Evolutionary conservation across 192 early-diverging fungal genomes (phyloP).

Genomic region (Backusella tuberculispora): DNA sequence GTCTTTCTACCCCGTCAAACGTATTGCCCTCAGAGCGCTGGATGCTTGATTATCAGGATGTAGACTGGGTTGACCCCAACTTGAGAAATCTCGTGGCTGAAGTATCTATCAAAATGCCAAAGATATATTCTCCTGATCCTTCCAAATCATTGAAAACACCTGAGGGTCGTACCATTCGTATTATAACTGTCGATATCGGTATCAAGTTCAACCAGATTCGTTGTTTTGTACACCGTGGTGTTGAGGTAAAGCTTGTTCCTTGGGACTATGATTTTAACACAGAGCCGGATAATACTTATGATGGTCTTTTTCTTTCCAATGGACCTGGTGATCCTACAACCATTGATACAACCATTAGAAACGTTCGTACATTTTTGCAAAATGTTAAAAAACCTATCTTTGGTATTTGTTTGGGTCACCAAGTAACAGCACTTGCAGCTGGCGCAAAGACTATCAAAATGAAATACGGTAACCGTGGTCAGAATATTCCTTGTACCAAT

Average conservation of each 20-base stretch:
- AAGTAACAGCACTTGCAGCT: constrained; percentile 91
- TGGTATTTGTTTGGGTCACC: constrained; percentile 99
- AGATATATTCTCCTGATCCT: constrained; percentile 73
- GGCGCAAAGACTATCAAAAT: constrained; percentile 95
- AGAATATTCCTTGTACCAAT: constrained; percentile 99
- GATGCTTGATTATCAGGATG: constrained; percentile 75
- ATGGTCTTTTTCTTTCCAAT: constrained; percentile 94
- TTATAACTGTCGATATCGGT: constrained; percentile 95
- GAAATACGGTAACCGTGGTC: constrained; percentile 99
- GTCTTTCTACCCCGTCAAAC: constrained; percentile 28
- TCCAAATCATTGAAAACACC: constrained; percentile 55
- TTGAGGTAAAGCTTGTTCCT: constrained; percentile 92
- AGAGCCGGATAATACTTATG: constrained; percentile 66
- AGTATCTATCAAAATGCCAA: constrained; percentile 86
- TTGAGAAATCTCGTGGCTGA: constrained; percentile 91
- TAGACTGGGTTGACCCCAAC: constrained; percentile 95
- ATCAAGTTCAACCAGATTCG: constrained; percentile 99
- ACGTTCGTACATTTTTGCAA: constrained; percentile 68
- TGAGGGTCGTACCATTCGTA: constrained; percentile 75
- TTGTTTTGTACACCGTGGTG: constrained; percentile 95
- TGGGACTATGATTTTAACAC: constrained; percentile 94
- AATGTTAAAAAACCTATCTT: constrained; percentile 88
- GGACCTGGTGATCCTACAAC: constrained; percentile 97
- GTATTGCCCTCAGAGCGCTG: constrained; percentile 43
- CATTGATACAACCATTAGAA: constrained; percentile 76